Evolutionary conservation across 1,139 yeast species (phyloP), one percentile per base, ranked within the genome.

Genomic region (Magnusiomyces clavatus): DNA sequence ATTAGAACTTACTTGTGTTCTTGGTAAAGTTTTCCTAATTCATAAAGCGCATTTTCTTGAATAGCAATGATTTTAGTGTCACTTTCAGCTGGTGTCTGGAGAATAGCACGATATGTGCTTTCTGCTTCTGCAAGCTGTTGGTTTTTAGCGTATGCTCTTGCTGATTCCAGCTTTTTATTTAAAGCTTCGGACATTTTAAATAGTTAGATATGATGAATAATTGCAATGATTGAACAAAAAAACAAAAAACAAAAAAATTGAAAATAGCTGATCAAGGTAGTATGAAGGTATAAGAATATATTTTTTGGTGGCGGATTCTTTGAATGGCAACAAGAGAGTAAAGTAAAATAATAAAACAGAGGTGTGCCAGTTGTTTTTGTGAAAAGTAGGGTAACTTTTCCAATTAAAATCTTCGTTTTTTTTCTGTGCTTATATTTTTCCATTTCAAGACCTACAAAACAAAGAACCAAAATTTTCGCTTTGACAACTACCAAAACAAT

Each of bases 51-150:
- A 47, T 65, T 58, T 56, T 69, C 69, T 58, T 66, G 70, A 41
- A 66, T 62, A 51, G 68, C 75, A 43, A 69, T 65, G 49, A 61
- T 60, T 58, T 63, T 67, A 54, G 67, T 80, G 55, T 62, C 67
- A 56, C 68, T 73, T 42, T 67, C 64, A 39, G 71, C 64, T 54
- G 66, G 56, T 65, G 68, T 58, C 46, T 64, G 58, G 46, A 75
- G 61, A 43, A 80, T 68, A 55, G 73, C 69, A 48, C 69, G 65
- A 64, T 82, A 85, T 44, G 77, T 69, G 37, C 69, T 54, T 64
- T 84, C 94, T 0, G 94, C 94, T 14, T 67, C 69, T 0, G 67
- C 69, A 52, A 70, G 74, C 41, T 84, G 71, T 50, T 77, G 75
- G 38, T 70, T 67, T 37, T 73, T 64, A 5, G 72, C 78, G 37